Conservation (phyloP, 2,329 filamentous ascomycete species). For the Colletotrichum acutatum region DNA sequence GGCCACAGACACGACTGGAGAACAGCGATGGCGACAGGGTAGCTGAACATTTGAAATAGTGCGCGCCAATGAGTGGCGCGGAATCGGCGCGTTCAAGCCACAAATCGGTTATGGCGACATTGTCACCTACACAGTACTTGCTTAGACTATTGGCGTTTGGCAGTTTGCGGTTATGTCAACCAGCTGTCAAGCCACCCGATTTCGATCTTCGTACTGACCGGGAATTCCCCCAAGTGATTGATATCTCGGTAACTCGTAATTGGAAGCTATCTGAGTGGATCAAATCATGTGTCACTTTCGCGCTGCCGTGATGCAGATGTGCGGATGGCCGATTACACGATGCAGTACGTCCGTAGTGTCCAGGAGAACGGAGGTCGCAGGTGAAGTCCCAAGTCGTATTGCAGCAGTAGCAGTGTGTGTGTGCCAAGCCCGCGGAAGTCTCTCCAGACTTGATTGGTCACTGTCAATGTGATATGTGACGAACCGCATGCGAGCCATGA, state of each 20-base stretch:
- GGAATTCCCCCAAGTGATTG: background rate
- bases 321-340: slow-evolving; percentile 5
- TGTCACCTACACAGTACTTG: background rate
- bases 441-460: slow-evolving; percentile 11
- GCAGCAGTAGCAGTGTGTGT: background rate
- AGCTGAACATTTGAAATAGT: background rate
- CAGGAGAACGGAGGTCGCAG: background rate
- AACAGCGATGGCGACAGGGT: background rate
- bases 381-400: slow-evolving; percentile 9
- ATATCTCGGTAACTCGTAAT: background rate
- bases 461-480: slow-evolving; percentile 17
- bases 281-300: background rate
- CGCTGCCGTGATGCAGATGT: background rate
- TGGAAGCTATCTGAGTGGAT: background rate
- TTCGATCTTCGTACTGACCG: background rate
- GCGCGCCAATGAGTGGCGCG: background rate
- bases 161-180: background rate
- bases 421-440: slow-evolving; percentile 32
- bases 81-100: background rate
- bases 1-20: background rate
- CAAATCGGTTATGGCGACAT: background rate
- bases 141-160: background rate
- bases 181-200: background rate
- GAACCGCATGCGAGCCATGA: slow-evolving; percentile 8
- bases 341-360: slow-evolving; percentile 14